These are phyloP conservation scores for Teratosphaeria destructans DNA, from an alignment of 2,329 filamentous ascomycete species.

Conservation along the genomic window DNA sequence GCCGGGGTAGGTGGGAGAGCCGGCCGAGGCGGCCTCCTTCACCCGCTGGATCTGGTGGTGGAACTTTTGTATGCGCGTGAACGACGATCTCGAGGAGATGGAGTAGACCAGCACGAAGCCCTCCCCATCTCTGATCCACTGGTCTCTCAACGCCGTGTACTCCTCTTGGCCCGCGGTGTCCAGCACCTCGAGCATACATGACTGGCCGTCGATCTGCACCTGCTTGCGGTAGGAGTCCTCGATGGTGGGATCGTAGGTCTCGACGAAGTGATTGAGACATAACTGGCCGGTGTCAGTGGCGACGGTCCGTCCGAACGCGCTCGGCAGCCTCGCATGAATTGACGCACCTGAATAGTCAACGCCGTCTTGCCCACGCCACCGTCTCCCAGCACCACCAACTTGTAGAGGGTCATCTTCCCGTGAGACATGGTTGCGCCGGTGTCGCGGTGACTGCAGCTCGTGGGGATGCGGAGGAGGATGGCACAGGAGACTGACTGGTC, in stretches of 20 bases:
- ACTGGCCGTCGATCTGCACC: constrained; percentile 80
- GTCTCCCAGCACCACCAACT: constrained; percentile 92
- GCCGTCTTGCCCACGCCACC: constrained; percentile 99
- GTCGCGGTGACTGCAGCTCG: not conserved
- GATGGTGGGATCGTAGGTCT: constrained; percentile 67
- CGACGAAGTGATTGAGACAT: constrained; percentile 95
- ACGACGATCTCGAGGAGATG: constrained; percentile 93
- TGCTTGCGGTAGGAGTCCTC: constrained; percentile 61
- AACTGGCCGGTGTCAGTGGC: constrained; percentile 45
- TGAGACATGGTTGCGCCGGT: constrained; percentile 20
- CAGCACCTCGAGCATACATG: constrained; percentile 94
- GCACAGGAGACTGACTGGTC: not conserved
- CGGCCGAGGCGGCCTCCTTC: constrained; percentile 71
- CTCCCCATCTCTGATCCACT: constrained; percentile 97
- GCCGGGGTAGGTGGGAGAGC: constrained; percentile 66
- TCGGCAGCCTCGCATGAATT: not conserved
- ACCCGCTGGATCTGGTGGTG: constrained; percentile 95
- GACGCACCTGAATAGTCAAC: constrained; percentile 70
- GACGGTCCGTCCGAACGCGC: not conserved
- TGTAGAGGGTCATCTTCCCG: constrained; percentile 49
- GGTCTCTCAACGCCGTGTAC: constrained; percentile 90
- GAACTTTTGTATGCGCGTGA: constrained; percentile 87
- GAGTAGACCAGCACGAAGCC: constrained; percentile 97
- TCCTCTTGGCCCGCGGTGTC: constrained; percentile 98
- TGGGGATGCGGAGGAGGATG: not conserved